phyloP scores from a whole-genome alignment of 2,329 filamentous ascomycete species.

The Colletotrichum echinochloae region DNA sequence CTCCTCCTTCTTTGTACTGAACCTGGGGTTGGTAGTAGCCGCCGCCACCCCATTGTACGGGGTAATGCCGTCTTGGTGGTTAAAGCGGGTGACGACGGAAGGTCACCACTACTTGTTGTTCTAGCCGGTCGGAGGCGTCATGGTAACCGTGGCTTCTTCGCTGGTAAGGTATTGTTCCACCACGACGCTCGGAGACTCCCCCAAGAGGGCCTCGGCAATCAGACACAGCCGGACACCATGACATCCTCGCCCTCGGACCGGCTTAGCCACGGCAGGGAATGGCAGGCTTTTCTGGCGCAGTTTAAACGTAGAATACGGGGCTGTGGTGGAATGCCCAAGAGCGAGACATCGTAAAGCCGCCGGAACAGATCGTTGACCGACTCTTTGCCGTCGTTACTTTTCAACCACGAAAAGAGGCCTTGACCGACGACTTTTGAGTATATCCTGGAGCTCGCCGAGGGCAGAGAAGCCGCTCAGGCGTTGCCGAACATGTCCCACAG shows the following conservation, averaged over 20 bases:
- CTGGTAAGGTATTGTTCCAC: constrained; percentile 61
- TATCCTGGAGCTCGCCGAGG: constrained; percentile 47
- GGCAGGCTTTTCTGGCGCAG: constrained; percentile 3
- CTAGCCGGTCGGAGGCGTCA: constrained; percentile 59
- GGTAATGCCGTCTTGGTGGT: constrained; percentile 60
- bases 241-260: constrained; percentile 61
- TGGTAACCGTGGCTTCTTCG: constrained; percentile 62
- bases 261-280: constrained; percentile 60
- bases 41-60: constrained; percentile 62
- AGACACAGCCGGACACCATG: constrained; percentile 62
- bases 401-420: constrained; percentile 59
- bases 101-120: constrained; percentile 50
- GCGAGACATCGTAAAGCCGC: constrained; percentile 54
- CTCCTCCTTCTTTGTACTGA: constrained; percentile 51
- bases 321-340: constrained; percentile 49
- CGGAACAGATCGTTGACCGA: constrained; percentile 58
- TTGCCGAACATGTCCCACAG: constrained; percentile 36
- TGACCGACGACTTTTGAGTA: constrained; percentile 57
- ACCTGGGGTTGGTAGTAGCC: constrained; percentile 59
- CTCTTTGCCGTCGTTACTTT: constrained; percentile 63
- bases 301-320: not conserved
- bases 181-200: constrained; percentile 54
- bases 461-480: constrained; percentile 1
- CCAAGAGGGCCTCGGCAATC: constrained; percentile 47
- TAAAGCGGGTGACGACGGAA: constrained; percentile 59